phyloP scores from a whole-genome alignment of 371 early-diverging fungal genomes.

The Mucor velutinosus region DNA sequence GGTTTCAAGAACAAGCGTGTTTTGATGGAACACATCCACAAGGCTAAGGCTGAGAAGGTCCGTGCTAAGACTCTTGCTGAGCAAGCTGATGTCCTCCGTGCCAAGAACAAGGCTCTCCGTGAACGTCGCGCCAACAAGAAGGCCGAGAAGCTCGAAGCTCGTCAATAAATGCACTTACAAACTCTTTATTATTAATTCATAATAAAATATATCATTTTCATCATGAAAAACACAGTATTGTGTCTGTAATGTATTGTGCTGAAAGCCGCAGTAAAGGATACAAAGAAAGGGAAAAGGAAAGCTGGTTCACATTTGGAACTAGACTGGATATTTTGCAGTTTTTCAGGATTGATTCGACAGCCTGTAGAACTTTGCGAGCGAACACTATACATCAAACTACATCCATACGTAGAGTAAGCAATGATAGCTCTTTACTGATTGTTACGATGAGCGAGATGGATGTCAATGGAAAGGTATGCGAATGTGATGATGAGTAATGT shows the following conservation, averaged over 20 bases:
- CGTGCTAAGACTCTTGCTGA: constrained; percentile 94
- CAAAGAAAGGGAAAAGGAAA: too few relatives aligned
- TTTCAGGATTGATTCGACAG: too few relatives aligned
- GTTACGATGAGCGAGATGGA: too few relatives aligned
- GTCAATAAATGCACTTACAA: not conserved
- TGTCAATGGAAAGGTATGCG: too few relatives aligned
- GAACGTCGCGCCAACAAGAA: constrained; percentile 93
- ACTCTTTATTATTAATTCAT: not conserved
- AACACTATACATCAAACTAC: too few relatives aligned
- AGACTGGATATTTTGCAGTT: too few relatives aligned
- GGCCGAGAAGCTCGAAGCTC: constrained; percentile 57
- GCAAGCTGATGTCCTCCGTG: constrained; percentile 98
- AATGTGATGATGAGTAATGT: too few relatives aligned
- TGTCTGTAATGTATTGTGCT: not conserved
- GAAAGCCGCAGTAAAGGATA: not conserved
- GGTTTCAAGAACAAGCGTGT: constrained; percentile 99
- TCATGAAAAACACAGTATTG: not conserved
- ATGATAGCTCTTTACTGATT: too few relatives aligned
- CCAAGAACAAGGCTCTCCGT: constrained; percentile 95
- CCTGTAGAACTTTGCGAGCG: too few relatives aligned
- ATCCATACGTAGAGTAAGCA: too few relatives aligned
- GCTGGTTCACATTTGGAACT: too few relatives aligned
- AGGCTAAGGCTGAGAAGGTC: constrained; percentile 99
- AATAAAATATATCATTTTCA: not conserved
- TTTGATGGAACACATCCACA: constrained; percentile 99